A percentile compares a stretch with the other conserved stretches of the same genome.
Conservation (phyloP, 1,284 basidiomycete genomes). For the Fomitiporia mediterranea region DNA sequence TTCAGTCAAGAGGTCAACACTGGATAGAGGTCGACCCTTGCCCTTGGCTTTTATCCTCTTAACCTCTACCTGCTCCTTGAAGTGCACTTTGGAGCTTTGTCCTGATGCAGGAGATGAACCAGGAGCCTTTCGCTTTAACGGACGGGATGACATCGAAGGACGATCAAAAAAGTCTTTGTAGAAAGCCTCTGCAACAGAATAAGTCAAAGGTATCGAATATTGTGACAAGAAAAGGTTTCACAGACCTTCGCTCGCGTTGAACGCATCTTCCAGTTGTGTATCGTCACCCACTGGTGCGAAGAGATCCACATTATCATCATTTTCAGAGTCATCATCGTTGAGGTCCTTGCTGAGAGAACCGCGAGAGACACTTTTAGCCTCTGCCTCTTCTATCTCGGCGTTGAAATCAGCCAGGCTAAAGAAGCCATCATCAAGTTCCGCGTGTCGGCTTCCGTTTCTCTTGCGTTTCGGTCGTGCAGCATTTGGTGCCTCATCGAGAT, state of each 20-base stretch:
- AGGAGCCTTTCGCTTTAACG: constrained; percentile 23
- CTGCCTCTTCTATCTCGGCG: constrained; percentile 76
- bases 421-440: constrained; percentile 88
- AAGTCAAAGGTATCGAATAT: constrained; percentile 4
- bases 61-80: constrained; percentile 77
- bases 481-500: constrained; percentile 20
- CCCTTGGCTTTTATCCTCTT: constrained; percentile 71
- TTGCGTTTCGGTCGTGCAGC: neutral
- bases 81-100: constrained; percentile 53
- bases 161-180: constrained; percentile 75
- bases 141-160: constrained; percentile 33
- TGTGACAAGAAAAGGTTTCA: constrained; percentile 9
- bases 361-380: constrained; percentile 59
- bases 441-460: constrained; percentile 35
- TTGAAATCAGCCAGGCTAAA: constrained; percentile 92
- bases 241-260: constrained; percentile 40
- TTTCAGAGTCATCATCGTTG: constrained; percentile 42
- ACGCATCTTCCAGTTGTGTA: constrained; percentile 35
- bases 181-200: constrained; percentile 43
- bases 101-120: constrained; percentile 9
- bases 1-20: constrained; percentile 30
- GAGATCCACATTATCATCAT: constrained; percentile 56
- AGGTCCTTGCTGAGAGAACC: constrained; percentile 58
- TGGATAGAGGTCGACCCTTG: constrained; percentile 47
- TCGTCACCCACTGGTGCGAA: constrained; percentile 57